Evolutionary conservation across 371 early-diverging fungal species (phyloP), one percentile per base, ranked within the genome.

Genomic region (Conidiobolus incongruus): DNA sequence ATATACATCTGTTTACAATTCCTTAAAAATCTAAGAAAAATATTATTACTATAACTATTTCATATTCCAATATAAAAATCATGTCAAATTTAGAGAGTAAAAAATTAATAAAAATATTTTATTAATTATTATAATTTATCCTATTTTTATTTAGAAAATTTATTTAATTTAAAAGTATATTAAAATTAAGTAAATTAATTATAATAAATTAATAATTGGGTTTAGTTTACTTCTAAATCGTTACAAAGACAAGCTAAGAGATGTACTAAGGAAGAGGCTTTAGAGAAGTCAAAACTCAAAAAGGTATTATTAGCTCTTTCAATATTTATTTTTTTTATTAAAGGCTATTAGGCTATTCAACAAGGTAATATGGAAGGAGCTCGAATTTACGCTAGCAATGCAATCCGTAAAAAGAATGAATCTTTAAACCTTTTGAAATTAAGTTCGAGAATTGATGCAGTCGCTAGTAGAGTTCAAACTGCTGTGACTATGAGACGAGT

Each of bases 341-440:
- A 17, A 35, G 29, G 16, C 45, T 10, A 37, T 11, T 38, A 84
- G 78, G 91, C 92, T 13, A 84, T 95, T 40, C 81, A 88, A 61
- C 75, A 81, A 56, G 82, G 85, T 17, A 89, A 94, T 53, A 74
- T 70, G 61, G 96, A 92, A 53, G 84, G 84, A 1, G 94, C 96
- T 11, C 75, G 83, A 50, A 78, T 96, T 48, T 84, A 90, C 52
- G 93, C 91, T 2, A 70, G 81, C 5, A 90, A 91, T 52, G 91
- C 90, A n/a, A 96, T 96, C 50, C 70, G 96, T 52, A 96, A 96
- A 60, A 88, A 91, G 72, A 91, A 81, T 50, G 94, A 93, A 59
- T 51, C 77, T 1, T 62, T 93, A 29, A 89, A 96, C 53, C 51
- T 91, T 28, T 63, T 90, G 28, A 67, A 80, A 45, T 66, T 96